Conservation (phyloP, 2,329 filamentous ascomycete genomes). For the Fulvia fulva region DNA sequence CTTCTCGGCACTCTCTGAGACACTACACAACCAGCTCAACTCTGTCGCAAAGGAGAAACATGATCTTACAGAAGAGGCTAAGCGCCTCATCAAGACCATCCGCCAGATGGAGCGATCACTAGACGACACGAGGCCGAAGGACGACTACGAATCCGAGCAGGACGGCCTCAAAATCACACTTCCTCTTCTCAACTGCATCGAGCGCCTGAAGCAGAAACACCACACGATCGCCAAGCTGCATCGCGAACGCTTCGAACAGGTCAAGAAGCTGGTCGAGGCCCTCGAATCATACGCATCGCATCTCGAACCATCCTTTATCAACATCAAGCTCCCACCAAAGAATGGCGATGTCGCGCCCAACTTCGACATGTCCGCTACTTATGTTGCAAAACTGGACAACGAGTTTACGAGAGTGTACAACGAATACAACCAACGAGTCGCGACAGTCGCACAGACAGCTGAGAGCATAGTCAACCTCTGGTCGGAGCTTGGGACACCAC, state of each 20-base stretch:
- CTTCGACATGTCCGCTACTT: constrained; percentile 89
- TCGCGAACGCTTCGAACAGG: constrained; percentile 88
- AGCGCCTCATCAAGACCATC: constrained; percentile 77
- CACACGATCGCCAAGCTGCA: constrained; percentile 74
- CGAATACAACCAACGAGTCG: constrained; percentile 83
- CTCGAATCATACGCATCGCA: constrained; percentile 95
- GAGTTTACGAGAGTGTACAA: constrained; percentile 96
- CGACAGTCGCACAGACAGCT: constrained; percentile 67
- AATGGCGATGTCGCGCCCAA: constrained; percentile 72
- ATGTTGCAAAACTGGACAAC: constrained; percentile 78
- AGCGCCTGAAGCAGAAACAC: constrained; percentile 80
- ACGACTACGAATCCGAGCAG: constrained; percentile 61
- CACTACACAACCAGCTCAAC: constrained; percentile 83
- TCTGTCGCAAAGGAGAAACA: constrained; percentile 86
- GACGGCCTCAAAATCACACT: constrained; percentile 74
- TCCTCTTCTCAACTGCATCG: constrained; percentile 75
- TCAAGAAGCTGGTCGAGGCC: constrained; percentile 90
- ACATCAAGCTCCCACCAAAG: constrained; percentile 79
- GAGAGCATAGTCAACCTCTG: constrained; percentile 91
- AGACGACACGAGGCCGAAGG: constrained; percentile 66
- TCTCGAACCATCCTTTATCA: constrained; percentile 83
- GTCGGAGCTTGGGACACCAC: constrained; percentile 91
- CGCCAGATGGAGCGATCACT: constrained; percentile 91
- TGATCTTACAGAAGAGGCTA: constrained; percentile 82
- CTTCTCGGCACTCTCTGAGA: constrained; percentile 86